Conservation (phyloP, 129 eudicot species). For the Gnaphalium uliginosum region DNA sequence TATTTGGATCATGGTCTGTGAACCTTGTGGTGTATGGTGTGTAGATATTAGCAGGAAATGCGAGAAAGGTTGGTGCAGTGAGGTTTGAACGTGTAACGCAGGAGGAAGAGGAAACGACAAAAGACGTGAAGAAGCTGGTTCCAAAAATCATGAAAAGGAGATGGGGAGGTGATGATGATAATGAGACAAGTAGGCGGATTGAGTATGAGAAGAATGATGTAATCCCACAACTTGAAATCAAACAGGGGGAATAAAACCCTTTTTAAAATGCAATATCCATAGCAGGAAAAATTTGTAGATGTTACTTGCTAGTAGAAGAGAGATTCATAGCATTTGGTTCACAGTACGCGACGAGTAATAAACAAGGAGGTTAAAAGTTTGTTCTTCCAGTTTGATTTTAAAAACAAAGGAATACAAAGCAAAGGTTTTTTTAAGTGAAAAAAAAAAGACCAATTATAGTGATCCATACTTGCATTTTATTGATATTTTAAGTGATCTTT, state of each 20-base stretch:
- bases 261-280: neutral
- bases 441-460: no score
- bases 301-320: neutral
- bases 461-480: neutral
- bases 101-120: conserved; percentile 42
- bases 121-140: conserved; percentile 49
- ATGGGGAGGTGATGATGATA: conserved; percentile 29
- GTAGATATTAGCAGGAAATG: conserved; percentile 92
- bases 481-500: neutral
- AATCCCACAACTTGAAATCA: conserved; percentile 46
- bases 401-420: neutral
- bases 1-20: neutral
- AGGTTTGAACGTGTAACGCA: conserved; percentile 67
- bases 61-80: conserved; percentile 89
- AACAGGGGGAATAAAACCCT: conserved; percentile 31
- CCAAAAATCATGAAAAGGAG: conserved; percentile 66
- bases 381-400: no score
- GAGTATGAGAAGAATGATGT: conserved; percentile 36
- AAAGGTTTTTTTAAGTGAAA: neutral
- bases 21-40: conserved; percentile 12
- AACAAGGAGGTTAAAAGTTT: neutral
- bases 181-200: conserved; percentile 27
- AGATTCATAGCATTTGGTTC: neutral
- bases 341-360: neutral
- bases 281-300: neutral